A percentile compares a stretch with the other conserved stretches of the same genome.
phyloP scores from a whole-genome alignment of 805 yeast species.

The Starmerella sirachaensis region DNA sequence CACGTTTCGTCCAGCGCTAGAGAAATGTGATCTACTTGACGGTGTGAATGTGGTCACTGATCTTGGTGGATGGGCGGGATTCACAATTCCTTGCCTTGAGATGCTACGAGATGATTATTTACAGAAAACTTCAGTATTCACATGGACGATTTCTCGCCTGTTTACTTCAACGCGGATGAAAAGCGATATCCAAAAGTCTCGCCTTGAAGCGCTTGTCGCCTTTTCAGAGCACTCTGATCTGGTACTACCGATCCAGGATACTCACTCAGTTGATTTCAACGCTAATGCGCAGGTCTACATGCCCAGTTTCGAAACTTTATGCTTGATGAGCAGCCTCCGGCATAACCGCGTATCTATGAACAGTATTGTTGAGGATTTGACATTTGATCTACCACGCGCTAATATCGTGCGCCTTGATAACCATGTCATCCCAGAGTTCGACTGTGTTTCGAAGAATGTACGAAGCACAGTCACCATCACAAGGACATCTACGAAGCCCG shows the following conservation, averaged over 20 bases:
- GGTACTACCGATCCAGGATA: slow-evolving; percentile 19
- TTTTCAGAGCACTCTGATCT: slow-evolving; percentile 18
- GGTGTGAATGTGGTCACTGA: slow-evolving; percentile 66
- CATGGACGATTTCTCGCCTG: slow-evolving; percentile 16
- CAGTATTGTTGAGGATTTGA: slow-evolving; percentile 34
- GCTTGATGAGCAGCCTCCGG: slow-evolving; percentile 33
- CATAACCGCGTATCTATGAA: slow-evolving; percentile 32
- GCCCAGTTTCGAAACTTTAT: slow-evolving; percentile 35
- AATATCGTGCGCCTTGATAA: slow-evolving; percentile 34
- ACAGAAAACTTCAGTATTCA: slow-evolving; percentile 13
- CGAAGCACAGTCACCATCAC: slow-evolving; percentile 3
- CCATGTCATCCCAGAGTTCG: slow-evolving; percentile 1
- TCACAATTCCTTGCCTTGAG: slow-evolving; percentile 40
- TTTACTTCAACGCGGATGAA: neutral
- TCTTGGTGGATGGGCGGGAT: slow-evolving; percentile 73
- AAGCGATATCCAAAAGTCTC: slow-evolving; percentile 7
- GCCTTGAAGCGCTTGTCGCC: slow-evolving; percentile 14
- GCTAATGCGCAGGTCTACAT: slow-evolving; percentile 6
- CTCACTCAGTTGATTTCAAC: slow-evolving; percentile 1
- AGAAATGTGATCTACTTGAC: slow-evolving; percentile 58
- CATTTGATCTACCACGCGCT: slow-evolving; percentile 32
- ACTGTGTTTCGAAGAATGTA: neutral
- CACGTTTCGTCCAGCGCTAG: slow-evolving; percentile 49
- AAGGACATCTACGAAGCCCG: neutral
- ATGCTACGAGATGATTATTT: slow-evolving; percentile 41